A percentile compares a stretch with the other conserved stretches of the same genome.
phyloP scores from a whole-genome alignment of 805 yeast species.

The Hanseniaspora lachancei region DNA sequence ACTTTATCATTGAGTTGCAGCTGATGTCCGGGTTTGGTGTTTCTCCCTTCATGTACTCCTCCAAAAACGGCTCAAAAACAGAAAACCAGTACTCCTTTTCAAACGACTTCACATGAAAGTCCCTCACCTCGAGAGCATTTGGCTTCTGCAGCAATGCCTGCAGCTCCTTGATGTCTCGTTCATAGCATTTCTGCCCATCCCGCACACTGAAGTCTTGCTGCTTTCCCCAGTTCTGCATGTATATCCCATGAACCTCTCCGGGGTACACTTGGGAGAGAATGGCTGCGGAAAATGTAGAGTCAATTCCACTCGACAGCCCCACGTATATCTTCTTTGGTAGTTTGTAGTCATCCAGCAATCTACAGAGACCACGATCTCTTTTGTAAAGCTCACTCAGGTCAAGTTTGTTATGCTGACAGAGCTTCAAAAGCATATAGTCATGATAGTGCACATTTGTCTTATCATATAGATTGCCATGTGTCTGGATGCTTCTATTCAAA shows the following conservation, averaged over 20 bases:
- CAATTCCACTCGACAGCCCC: slow-evolving; percentile 96
- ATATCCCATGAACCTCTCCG: slow-evolving; percentile 55
- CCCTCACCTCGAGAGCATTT: slow-evolving; percentile 47
- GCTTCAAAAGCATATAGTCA: slow-evolving; percentile 2
- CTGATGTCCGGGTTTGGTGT: slow-evolving; percentile 94
- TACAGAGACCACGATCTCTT: slow-evolving; percentile 28
- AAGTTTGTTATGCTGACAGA: slow-evolving; percentile 3
- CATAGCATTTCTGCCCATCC: slow-evolving; percentile 41
- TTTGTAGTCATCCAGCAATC: slow-evolving; percentile 38
- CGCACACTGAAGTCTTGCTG: slow-evolving; percentile 1
- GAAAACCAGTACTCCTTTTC: slow-evolving; percentile 87
- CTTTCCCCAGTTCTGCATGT: slow-evolving; percentile 78
- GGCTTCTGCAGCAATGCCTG: slow-evolving; percentile 47
- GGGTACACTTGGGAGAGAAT: slow-evolving; percentile 34
- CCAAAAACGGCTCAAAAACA: slow-evolving; percentile 87
- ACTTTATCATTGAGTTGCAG: slow-evolving; percentile 76
- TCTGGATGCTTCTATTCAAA: background rate
- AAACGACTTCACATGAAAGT: slow-evolving; percentile 40
- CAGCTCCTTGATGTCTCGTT: slow-evolving; percentile 81
- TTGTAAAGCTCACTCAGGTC: slow-evolving; percentile 16
- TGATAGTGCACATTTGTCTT: background rate
- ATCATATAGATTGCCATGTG: background rate
- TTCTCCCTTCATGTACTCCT: slow-evolving; percentile 50
- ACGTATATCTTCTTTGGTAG: slow-evolving; percentile 30
- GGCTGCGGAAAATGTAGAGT: slow-evolving; percentile 79